These are phyloP conservation scores for Sarocladiaceae sp. DNA, from an alignment of 2,329 filamentous ascomycete genomes.

Conservation along the genomic window DNA sequence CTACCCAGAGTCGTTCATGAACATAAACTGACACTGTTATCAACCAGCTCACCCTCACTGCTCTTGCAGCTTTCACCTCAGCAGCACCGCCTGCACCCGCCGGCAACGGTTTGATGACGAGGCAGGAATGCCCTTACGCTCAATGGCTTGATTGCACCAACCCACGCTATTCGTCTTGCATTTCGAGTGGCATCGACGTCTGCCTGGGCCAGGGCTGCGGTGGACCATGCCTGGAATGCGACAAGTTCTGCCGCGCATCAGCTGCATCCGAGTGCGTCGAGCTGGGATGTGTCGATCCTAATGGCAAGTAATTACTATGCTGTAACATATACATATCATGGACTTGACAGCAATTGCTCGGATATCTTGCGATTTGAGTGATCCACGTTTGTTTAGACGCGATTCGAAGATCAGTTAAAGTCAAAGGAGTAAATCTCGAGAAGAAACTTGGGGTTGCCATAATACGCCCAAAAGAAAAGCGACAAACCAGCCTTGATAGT, in stretches of 20 bases:
- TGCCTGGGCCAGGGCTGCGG: neutral
- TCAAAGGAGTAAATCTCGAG: too few relatives aligned
- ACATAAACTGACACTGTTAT: neutral
- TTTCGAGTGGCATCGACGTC: neutral
- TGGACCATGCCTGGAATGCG: neutral
- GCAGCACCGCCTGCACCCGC: neutral
- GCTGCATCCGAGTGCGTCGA: neutral
- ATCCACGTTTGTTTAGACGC: too few relatives aligned
- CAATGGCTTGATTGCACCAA: neutral
- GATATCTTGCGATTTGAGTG: too few relatives aligned
- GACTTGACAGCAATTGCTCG: too few relatives aligned
- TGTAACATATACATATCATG: too few relatives aligned
- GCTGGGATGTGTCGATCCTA: neutral
- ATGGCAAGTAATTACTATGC: neutral
- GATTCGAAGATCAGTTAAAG: too few relatives aligned
- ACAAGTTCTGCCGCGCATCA: neutral
- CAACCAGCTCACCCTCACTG: neutral
- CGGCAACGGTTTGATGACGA: neutral
- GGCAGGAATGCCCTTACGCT: neutral
- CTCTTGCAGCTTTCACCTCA: neutral
- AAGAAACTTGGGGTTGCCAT: too few relatives aligned
- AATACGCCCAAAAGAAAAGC: too few relatives aligned
- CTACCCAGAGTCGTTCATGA: neutral
- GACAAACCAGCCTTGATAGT: too few relatives aligned
- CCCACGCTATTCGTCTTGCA: neutral